A percentile compares a stretch with the other conserved stretches of the same genome.
phyloP scores from a whole-genome alignment of 2,329 filamentous ascomycete species.

The Aspergillus floridensis region DNA sequence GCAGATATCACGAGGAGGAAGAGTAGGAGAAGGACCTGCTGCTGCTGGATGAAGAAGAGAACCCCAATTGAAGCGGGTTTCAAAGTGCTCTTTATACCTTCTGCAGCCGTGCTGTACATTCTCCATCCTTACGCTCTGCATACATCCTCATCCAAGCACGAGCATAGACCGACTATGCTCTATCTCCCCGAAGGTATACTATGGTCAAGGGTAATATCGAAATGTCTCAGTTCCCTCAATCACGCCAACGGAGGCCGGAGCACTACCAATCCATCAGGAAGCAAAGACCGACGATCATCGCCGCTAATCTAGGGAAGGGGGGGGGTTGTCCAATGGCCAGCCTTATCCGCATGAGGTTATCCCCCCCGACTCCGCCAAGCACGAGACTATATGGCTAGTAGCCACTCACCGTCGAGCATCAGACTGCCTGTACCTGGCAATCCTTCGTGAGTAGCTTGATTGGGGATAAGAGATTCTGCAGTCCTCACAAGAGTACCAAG shows the following conservation, averaged over 20 bases:
- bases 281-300: background rate
- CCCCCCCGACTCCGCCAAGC: conserved; percentile 5
- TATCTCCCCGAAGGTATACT: background rate
- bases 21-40: background rate
- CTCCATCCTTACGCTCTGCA: background rate
- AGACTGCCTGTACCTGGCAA: background rate
- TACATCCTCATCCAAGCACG: background rate
- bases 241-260: background rate
- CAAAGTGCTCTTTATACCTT: background rate
- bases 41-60: no score
- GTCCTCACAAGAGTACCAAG: no score
- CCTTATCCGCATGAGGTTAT: background rate
- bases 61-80: background rate
- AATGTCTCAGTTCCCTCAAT: background rate
- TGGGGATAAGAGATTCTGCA: background rate
- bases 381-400: background rate
- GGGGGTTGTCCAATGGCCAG: background rate
- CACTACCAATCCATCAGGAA: background rate
- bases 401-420: background rate
- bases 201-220: background rate
- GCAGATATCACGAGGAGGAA: conserved; percentile 8
- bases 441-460: background rate
- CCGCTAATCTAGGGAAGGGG: background rate
- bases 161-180: background rate
- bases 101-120: background rate